Evolutionary conservation across 306 rosid genomes (phyloP).

Genomic region (Citrullus amarus): DNA sequence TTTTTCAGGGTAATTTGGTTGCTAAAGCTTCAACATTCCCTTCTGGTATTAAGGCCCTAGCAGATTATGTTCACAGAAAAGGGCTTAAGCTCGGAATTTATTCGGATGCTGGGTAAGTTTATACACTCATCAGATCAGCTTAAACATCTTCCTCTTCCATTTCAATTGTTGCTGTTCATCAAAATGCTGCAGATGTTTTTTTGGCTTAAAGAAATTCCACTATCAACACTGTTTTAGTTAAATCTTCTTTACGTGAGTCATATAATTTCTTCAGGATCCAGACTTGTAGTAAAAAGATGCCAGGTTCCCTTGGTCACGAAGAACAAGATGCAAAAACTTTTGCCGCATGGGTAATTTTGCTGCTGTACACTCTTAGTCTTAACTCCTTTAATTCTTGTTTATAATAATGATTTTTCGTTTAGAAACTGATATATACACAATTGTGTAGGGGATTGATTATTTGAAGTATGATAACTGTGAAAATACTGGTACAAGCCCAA

Average conservation of each 20-base stretch:
- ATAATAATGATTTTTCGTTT: not conserved
- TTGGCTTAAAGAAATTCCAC: not conserved
- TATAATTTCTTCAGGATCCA: slow-evolving; percentile 22
- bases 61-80: slow-evolving; percentile 62
- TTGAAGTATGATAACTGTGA: slow-evolving; percentile 75
- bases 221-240: not conserved
- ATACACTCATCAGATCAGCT: not conserved
- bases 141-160: not conserved
- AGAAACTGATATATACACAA: not conserved
- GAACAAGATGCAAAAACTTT: slow-evolving; percentile 67
- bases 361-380: not conserved
- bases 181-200: not conserved
- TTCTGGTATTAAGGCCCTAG: slow-evolving; percentile 60
- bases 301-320: slow-evolving; percentile 66
- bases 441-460: slow-evolving; percentile 50
- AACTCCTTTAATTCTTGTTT: not conserved
- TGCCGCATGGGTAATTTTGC: slow-evolving; percentile 56
- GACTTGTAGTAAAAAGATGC: slow-evolving; percentile 63
- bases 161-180: not conserved
- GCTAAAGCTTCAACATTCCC: slow-evolving; percentile 52
- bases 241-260: not conserved
- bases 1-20: slow-evolving; percentile 51
- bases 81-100: slow-evolving; percentile 68
- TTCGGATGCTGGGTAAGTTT: slow-evolving; percentile 63
- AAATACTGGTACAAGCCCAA: slow-evolving; percentile 37